Conservation (phyloP, 176 grass and related monocot species). For the Themeda triandra region DNA sequence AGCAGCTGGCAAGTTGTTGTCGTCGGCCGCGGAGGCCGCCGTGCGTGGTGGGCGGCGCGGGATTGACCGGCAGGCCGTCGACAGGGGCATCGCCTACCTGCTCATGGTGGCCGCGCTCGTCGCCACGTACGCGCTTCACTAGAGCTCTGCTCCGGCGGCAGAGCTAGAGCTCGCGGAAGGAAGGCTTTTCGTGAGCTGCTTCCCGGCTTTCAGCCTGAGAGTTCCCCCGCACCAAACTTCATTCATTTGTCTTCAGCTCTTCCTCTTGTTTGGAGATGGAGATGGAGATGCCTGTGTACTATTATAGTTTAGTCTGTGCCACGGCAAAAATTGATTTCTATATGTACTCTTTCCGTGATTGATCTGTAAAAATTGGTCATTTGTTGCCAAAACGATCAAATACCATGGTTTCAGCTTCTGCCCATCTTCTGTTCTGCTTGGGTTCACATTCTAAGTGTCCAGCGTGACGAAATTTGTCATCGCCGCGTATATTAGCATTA, state of each 20-base stretch:
- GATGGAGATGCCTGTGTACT: background rate
- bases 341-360: no score
- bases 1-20: slow-evolving; percentile 3
- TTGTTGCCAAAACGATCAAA: no score
- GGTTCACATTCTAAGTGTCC: no score
- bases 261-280: background rate
- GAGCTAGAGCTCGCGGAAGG: background rate
- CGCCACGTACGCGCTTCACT: slow-evolving; percentile 62
- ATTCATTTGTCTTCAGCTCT: background rate
- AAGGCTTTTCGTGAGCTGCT: background rate
- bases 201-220: background rate
- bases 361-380: no score
- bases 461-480: no score
- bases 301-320: no score
- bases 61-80: slow-evolving; percentile 51
- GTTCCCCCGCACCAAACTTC: slow-evolving; percentile 19
- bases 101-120: slow-evolving; percentile 62
- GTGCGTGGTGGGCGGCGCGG: background rate
- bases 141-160: background rate
- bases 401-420: no score
- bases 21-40: slow-evolving; percentile 11
- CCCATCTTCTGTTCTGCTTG: no score
- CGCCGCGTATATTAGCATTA: no score
- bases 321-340: no score
- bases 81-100: slow-evolving; percentile 56